Evolutionary conservation across 345 rosid species (phyloP).

Genomic region (Salix exigua): DNA sequence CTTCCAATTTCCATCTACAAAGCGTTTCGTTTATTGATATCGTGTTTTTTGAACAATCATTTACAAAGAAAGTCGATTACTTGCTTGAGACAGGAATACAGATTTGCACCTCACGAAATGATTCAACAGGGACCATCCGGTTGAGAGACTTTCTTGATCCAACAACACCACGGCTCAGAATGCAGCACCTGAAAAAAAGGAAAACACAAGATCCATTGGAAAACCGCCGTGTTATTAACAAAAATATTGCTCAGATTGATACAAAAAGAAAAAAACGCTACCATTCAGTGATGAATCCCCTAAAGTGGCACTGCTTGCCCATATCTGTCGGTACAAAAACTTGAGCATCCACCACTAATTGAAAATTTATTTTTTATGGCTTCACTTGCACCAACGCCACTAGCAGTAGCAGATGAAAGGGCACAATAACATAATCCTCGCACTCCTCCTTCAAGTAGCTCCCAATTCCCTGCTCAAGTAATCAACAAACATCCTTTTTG

Average conservation of each 20-base stretch:
- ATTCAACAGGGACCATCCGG: background rate
- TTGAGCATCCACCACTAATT: background rate
- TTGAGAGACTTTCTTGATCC: background rate
- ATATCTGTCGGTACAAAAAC: background rate
- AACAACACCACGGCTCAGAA: background rate
- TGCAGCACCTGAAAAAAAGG: background rate
- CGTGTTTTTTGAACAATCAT: background rate
- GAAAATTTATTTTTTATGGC: background rate
- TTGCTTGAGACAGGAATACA: background rate
- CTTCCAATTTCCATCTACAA: too few relatives aligned
- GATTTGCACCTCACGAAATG: background rate
- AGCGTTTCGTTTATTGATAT: too few relatives aligned
- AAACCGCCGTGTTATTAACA: background rate
- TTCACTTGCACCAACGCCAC: background rate
- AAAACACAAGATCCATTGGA: background rate
- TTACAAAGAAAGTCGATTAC: background rate
- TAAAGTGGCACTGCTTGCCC: background rate
- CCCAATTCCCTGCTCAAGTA: conserved; percentile 90
- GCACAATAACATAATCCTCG: background rate
- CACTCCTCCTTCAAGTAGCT: conserved; percentile 16
- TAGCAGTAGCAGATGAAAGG: background rate
- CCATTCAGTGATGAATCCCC: background rate
- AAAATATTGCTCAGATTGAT: background rate
- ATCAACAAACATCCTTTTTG: conserved; percentile 88
- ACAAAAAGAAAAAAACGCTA: background rate